phyloP scores from a whole-genome alignment of 345 rosid genomes.

The Garcia nutans region DNA sequence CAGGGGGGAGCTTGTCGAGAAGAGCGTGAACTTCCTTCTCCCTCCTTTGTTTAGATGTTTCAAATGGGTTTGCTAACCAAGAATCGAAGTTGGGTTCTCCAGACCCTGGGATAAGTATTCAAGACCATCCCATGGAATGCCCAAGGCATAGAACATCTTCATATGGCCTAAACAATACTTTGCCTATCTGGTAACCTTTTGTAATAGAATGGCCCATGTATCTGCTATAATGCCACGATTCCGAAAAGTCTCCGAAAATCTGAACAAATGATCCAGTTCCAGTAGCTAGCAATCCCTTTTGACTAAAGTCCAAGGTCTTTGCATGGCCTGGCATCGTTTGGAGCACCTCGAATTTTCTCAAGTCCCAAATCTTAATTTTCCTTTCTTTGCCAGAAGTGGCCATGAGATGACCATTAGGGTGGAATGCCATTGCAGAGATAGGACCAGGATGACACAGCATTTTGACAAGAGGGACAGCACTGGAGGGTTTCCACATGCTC shows the following conservation, averaged over 20 bases:
- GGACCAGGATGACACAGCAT: slow-evolving; percentile 84
- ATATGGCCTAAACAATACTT: slow-evolving; percentile 73
- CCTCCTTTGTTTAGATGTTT: slow-evolving; percentile 77
- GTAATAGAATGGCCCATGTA: slow-evolving; percentile 76
- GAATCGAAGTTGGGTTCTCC: slow-evolving; percentile 95
- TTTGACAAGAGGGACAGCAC: slow-evolving; percentile 67
- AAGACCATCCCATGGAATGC: slow-evolving; percentile 94
- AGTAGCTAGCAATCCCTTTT: slow-evolving; percentile 83
- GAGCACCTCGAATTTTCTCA: slow-evolving; percentile 74
- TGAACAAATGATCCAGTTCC: slow-evolving; percentile 70
- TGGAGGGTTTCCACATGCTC: slow-evolving; percentile 93
- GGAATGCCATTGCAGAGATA: slow-evolving; percentile 82
- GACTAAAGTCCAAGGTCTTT: slow-evolving; percentile 74
- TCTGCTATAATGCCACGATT: slow-evolving; percentile 54
- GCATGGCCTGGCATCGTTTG: slow-evolving; percentile 78
- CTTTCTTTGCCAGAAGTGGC: slow-evolving; percentile 82
- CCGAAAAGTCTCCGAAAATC: slow-evolving; percentile 50
- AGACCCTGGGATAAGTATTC: slow-evolving; percentile 82
- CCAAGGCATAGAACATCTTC: slow-evolving; percentile 85
- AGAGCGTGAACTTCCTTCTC: slow-evolving; percentile 83
- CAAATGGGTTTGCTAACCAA: slow-evolving; percentile 92
- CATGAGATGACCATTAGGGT: slow-evolving; percentile 89
- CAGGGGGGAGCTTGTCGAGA: slow-evolving; percentile 93
- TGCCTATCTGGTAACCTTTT: slow-evolving; percentile 77
- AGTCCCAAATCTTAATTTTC: slow-evolving; percentile 87